Evolutionary conservation across 495 filamentous ascomycete species (phyloP).

Genomic region (Gamarada debralockiae): DNA sequence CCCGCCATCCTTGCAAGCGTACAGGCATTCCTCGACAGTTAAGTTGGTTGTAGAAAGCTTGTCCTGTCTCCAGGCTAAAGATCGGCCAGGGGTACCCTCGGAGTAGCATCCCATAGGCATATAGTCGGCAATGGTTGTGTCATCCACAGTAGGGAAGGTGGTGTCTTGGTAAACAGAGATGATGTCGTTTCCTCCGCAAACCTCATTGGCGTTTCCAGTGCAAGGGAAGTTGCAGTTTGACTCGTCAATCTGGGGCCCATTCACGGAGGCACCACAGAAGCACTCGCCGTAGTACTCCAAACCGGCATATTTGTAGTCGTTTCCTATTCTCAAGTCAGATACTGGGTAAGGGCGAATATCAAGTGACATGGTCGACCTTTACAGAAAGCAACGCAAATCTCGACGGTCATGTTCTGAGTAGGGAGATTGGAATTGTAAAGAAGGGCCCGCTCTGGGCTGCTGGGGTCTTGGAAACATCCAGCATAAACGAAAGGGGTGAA

Average conservation of each 20-base stretch:
- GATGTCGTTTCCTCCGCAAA: conserved; percentile 42
- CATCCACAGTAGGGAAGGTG: conserved; percentile 39
- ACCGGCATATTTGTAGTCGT: conserved; percentile 50
- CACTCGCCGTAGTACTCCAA: conserved; percentile 52
- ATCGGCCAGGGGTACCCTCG: conserved; percentile 45
- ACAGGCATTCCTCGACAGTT: conserved; percentile 33
- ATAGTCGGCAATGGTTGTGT: conserved; percentile 40
- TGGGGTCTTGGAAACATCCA: conserved; percentile 44
- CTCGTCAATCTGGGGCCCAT: conserved; percentile 28
- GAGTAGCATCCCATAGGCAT: conserved; percentile 51
- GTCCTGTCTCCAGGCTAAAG: conserved; percentile 43
- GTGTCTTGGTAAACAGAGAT: conserved; percentile 49
- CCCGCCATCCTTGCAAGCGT: conserved; percentile 39
- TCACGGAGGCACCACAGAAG: conserved; percentile 47
- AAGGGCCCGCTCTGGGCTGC: conserved; percentile 31
- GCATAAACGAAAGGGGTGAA: conserved; percentile 48
- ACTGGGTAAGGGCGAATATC: background rate
- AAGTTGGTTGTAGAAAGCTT: conserved; percentile 30
- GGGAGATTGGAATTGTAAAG: conserved; percentile 31
- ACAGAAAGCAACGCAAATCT: conserved; percentile 47
- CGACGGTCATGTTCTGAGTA: conserved; percentile 43
- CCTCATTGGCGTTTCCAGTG: conserved; percentile 38
- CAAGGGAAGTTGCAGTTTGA: conserved; percentile 42
- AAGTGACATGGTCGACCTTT: conserved; percentile 32
- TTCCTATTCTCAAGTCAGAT: conserved; percentile 28